Percentiles rank a stretch among this genome's conserved stretches.
Conservation (phyloP, 192 early-diverging fungal genomes). For the Coemansia sp. region DNA sequence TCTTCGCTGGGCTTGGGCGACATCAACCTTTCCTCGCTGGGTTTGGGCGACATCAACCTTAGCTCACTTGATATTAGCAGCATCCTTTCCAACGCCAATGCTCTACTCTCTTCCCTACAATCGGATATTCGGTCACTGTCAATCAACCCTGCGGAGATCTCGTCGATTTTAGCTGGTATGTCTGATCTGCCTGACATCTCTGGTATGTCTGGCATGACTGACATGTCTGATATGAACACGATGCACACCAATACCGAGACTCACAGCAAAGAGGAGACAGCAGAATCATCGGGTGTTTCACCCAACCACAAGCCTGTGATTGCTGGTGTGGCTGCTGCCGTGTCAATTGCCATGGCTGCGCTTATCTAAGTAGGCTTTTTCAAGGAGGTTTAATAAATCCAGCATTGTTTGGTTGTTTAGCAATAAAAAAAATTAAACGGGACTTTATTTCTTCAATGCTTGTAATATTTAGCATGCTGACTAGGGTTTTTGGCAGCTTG, state of each 20-base stretch:
- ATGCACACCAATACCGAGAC: neutral
- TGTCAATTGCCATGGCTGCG: constrained; percentile 13
- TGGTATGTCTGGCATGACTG: neutral
- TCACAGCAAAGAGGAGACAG: neutral
- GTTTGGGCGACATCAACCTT: neutral
- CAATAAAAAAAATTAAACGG: neutral
- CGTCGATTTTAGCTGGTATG: neutral
- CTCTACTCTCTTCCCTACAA: neutral
- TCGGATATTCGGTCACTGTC: neutral
- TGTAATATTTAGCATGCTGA: no score
- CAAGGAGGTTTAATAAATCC: no score
- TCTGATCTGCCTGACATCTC: neutral
- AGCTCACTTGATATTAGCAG: neutral
- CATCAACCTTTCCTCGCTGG: neutral
- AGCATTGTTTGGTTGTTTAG: neutral
- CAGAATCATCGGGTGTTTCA: constrained; percentile 10
- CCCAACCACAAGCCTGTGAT: constrained; percentile 19
- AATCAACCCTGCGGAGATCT: neutral
- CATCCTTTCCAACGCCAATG: neutral
- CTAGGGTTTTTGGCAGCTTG: no score
- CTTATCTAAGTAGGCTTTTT: constrained; percentile 19
- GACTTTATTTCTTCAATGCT: no score
- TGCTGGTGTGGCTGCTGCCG: constrained; percentile 25
- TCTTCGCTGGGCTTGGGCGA: neutral
- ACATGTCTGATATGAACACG: neutral